phyloP scores from a whole-genome alignment of 345 rosid species.

The Clarkia xantiana region DNA sequence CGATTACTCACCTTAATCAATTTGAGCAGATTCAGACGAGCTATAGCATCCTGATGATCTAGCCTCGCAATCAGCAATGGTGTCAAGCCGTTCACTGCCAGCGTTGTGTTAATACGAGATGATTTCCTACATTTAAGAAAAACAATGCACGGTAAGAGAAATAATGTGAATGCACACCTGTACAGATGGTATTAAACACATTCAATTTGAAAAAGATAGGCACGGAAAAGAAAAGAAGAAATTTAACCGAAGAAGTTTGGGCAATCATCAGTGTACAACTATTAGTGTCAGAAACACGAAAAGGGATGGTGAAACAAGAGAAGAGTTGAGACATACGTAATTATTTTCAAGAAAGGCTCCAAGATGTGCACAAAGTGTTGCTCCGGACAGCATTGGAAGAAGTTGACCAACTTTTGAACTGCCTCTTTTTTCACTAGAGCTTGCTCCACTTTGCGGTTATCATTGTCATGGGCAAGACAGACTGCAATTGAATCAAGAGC shows the following conservation, averaged over 20 bases:
- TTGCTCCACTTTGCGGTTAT: constrained; percentile 88
- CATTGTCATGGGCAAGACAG: constrained; percentile 97
- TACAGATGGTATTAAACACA: neutral
- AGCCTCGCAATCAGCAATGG: constrained; percentile 73
- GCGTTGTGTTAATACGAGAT: constrained; percentile 70
- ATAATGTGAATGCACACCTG: no score
- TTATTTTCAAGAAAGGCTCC: constrained; percentile 98
- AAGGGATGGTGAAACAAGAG: neutral
- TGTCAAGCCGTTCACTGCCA: constrained; percentile 95
- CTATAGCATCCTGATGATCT: constrained; percentile 96
- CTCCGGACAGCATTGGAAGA: constrained; percentile 91
- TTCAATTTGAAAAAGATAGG: neutral
- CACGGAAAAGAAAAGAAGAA: neutral
- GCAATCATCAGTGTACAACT: no score
- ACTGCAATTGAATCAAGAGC: constrained; percentile 95
- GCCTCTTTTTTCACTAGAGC: constrained; percentile 84
- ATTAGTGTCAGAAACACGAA: neutral
- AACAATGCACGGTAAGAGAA: neutral
- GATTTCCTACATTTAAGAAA: constrained; percentile 54
- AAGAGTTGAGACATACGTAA: constrained; percentile 41
- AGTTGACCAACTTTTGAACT: constrained; percentile 70
- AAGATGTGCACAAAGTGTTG: constrained; percentile 86
- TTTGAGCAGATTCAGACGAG: constrained; percentile 86
- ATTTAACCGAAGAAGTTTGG: neutral
- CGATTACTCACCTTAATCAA: constrained; percentile 74